Evolutionary conservation across 2,329 filamentous ascomycete species (phyloP).

Genomic region (Macrophomina tecta): DNA sequence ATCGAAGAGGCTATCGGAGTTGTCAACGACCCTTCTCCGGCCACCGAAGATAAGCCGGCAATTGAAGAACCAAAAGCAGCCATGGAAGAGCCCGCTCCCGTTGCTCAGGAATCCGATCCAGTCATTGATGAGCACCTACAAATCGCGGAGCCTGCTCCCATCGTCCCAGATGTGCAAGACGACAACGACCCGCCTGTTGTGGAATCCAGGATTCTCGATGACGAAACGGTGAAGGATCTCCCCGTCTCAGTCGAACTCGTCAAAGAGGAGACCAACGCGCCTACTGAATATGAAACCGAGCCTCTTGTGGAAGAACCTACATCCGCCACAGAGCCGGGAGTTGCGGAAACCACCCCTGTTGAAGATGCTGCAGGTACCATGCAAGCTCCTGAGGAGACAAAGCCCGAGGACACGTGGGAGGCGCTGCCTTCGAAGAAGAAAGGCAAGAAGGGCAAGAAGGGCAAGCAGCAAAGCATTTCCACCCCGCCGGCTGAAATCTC

Average conservation of each 20-base stretch:
- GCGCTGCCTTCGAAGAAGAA: constrained; percentile 34
- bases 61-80: neutral
- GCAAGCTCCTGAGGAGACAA: neutral
- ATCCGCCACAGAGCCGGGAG: neutral
- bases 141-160: neutral
- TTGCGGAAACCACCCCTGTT: neutral
- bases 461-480: constrained; percentile 28
- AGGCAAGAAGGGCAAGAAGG: constrained; percentile 38
- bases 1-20: too few species aligned
- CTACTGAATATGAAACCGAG: neutral
- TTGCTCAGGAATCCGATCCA: neutral
- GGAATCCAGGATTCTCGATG: neutral
- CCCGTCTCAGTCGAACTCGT: neutral
- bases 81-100: neutral
- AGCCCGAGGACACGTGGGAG: constrained; percentile 1
- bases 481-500: constrained; percentile 28
- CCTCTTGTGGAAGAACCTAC: neutral
- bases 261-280: neutral
- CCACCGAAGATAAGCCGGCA: neutral
- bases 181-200: neutral
- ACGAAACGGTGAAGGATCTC: neutral
- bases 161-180: neutral
- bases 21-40: too few species aligned
- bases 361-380: neutral
- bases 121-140: neutral